Conservation (phyloP, 768 basidiomycete species). For the Kwoniella europaea region DNA sequence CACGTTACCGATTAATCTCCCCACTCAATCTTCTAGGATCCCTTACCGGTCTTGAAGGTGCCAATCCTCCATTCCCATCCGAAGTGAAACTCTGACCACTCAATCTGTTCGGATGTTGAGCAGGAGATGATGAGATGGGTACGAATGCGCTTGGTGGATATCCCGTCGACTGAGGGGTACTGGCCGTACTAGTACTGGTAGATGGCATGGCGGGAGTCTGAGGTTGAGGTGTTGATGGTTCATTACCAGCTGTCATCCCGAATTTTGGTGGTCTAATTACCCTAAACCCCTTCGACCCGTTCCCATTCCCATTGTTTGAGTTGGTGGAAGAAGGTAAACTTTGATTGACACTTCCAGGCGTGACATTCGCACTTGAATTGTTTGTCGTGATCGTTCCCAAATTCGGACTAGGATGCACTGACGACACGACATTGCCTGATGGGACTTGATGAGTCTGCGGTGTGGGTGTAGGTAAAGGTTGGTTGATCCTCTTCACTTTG, state of each 20-base stretch:
- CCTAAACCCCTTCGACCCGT: slow-evolving; percentile 28
- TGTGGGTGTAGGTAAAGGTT: slow-evolving; percentile 10
- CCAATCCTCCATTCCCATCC: not conserved
- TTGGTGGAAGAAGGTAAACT: not conserved
- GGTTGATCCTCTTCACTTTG: slow-evolving; percentile 27
- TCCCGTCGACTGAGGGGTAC: slow-evolving; percentile 3
- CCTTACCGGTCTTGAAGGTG: slow-evolving; percentile 14
- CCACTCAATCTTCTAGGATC: slow-evolving; percentile 27
- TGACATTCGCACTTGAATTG: slow-evolving; percentile 5
- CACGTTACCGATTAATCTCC: slow-evolving; percentile 5
- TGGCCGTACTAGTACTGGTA: not conserved
- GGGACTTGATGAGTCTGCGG: slow-evolving; percentile 10
- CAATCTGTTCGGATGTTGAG: not conserved
- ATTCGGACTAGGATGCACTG: slow-evolving; percentile 27
- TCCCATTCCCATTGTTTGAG: not conserved
- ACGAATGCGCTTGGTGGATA: slow-evolving; percentile 28
- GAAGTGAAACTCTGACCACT: not conserved
- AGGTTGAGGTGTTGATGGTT: not conserved
- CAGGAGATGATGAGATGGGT: slow-evolving; percentile 12
- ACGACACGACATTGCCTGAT: not conserved
- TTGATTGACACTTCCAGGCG: not conserved
- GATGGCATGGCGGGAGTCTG: not conserved
- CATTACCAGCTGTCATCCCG: not conserved
- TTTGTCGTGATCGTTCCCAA: not conserved
- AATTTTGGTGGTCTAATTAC: slow-evolving; percentile 21